A percentile compares a stretch with the other conserved stretches of the same genome.
Conservation (phyloP, 2,329 filamentous ascomycete species). For the Fusarium nelsonii region DNA sequence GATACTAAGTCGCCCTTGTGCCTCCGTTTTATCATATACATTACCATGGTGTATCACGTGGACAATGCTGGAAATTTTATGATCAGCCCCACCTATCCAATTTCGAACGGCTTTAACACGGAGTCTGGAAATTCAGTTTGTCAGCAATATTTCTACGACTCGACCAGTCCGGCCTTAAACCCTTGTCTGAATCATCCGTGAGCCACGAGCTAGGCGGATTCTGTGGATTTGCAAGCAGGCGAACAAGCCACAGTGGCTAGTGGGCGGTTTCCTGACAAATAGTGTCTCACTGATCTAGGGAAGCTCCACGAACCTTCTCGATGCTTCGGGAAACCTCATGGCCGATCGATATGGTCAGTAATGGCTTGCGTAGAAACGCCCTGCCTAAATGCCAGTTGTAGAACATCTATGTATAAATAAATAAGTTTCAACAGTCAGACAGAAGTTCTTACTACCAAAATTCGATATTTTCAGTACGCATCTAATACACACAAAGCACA, state of each 20-base stretch:
- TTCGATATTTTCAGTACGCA: background rate
- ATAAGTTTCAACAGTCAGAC: background rate
- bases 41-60: no score
- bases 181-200: background rate
- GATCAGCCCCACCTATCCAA: no score
- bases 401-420: conserved; percentile 1
- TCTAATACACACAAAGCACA: background rate
- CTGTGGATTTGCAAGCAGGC: background rate
- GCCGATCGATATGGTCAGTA: conserved; percentile 12
- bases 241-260: conserved; percentile 2
- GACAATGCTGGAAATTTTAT: no score
- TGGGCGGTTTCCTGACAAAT: conserved; percentile 4
- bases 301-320: conserved; percentile 1
- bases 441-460: background rate
- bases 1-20: no score
- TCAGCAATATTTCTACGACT: background rate
- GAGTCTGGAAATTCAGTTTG: background rate
- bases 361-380: conserved; percentile 9
- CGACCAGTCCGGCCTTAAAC: background rate
- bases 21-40: no score
- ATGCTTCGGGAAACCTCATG: conserved; percentile 10
- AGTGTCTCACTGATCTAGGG: conserved; percentile 2
- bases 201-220: no score
- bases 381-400: background rate
- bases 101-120: no score